phyloP scores from a whole-genome alignment of 2,329 filamentous ascomycete species.

The Diaporthe velutina region DNA sequence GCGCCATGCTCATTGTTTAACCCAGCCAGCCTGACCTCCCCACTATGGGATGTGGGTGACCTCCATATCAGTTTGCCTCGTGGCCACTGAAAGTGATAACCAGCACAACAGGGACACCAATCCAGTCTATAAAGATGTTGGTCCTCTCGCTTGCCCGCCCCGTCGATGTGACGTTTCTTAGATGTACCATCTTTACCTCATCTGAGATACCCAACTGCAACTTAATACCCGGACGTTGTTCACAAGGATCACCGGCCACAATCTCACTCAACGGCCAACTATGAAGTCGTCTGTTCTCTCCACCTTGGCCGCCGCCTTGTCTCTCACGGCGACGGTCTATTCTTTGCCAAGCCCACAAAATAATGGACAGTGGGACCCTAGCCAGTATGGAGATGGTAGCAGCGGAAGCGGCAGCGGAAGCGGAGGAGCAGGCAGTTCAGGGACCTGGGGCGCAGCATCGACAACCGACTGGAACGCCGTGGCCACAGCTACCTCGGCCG shows the following conservation, averaged over 20 bases:
- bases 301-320: slow-evolving; percentile 29
- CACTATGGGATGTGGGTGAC: slow-evolving; percentile 29
- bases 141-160: slow-evolving; percentile 4
- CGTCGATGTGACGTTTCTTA: not conserved
- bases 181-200: not conserved
- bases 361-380: slow-evolving; percentile 21
- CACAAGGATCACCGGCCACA: not conserved
- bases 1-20: slow-evolving; percentile 28
- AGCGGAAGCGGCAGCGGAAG: slow-evolving; percentile 6
- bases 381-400: slow-evolving; percentile 13
- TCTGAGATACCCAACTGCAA: slow-evolving; percentile 4
- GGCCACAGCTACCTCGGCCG: slow-evolving; percentile 22
- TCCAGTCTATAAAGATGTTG: slow-evolving; percentile 35
- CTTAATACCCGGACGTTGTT: not conserved
- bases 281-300: slow-evolving; percentile 35
- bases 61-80: slow-evolving; percentile 24
- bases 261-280: not conserved
- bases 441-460: slow-evolving; percentile 2
- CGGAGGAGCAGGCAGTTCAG: slow-evolving; percentile 10
- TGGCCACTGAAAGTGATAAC: slow-evolving; percentile 1
- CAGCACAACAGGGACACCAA: not conserved
- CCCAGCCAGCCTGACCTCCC: slow-evolving; percentile 32
- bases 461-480: slow-evolving; percentile 20
- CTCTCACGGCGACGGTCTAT: slow-evolving; percentile 36
- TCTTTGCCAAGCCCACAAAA: slow-evolving; percentile 32